Evolutionary conservation across 805 yeast species (phyloP).

Genomic region (Ogataea trehaloabstinens): DNA sequence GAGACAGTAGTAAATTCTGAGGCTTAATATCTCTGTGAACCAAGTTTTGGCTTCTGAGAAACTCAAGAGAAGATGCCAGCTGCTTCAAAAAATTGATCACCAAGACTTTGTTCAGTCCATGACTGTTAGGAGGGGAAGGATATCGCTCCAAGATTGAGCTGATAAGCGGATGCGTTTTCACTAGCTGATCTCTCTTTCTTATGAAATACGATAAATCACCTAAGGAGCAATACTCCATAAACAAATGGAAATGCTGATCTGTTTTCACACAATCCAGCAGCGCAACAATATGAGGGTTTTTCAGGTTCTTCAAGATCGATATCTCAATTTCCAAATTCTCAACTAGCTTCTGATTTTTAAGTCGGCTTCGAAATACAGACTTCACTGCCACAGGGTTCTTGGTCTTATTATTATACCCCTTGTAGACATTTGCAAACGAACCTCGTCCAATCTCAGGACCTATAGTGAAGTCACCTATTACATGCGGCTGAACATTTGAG

Average conservation of each 20-base stretch:
- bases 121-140: constrained; percentile 73
- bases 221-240: constrained; percentile 95
- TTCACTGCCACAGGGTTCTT: constrained; percentile 79
- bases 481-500: constrained; percentile 10
- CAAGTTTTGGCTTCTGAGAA: constrained; percentile 76
- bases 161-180: constrained; percentile 73
- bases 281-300: constrained; percentile 91
- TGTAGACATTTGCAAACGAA: constrained; percentile 92
- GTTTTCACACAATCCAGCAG: constrained; percentile 82
- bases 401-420: constrained; percentile 60
- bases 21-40: constrained; percentile 97
- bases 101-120: constrained; percentile 76
- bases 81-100: constrained; percentile 86
- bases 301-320: constrained; percentile 78
- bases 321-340: constrained; percentile 94
- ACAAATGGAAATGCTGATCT: constrained; percentile 70
- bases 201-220: constrained; percentile 92
- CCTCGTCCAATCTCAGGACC: constrained; percentile 93
- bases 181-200: constrained; percentile 67
- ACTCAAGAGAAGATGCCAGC: constrained; percentile 77
- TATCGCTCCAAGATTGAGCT: constrained; percentile 73
- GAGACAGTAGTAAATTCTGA: constrained; percentile 78
- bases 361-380: constrained; percentile 76
- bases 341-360: constrained; percentile 80
- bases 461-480: constrained; percentile 51